Evolutionary conservation across 169 alveolate genomes (phyloP).

Genomic region (Plasmodium coatneyi): DNA sequence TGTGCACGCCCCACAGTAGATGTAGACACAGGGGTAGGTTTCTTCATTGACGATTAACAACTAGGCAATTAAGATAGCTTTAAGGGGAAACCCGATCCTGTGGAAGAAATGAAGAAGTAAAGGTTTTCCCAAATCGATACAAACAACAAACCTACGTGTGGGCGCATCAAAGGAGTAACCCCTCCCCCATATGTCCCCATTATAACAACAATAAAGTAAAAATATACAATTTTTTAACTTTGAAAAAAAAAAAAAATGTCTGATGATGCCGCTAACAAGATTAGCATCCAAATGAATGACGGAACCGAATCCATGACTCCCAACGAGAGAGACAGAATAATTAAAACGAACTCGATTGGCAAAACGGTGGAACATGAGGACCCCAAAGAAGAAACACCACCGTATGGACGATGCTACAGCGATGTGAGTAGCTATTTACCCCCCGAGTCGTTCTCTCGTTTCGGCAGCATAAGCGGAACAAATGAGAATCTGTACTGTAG

Average conservation of each 20-base stretch:
- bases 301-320: background rate
- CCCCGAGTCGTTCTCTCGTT: background rate
- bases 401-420: background rate
- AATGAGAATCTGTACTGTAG: background rate
- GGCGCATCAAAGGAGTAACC: background rate
- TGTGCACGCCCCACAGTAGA: background rate
- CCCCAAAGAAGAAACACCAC: background rate
- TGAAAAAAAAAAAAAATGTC: slow-evolving; percentile 20
- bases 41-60: background rate
- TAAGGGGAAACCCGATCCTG: background rate
- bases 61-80: background rate
- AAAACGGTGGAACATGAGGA: background rate
- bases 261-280: background rate
- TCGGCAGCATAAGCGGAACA: background rate
- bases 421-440: background rate
- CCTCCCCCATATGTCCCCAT: background rate
- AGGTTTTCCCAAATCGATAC: background rate
- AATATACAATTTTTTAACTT: background rate
- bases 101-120: background rate
- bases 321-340: background rate
- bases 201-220: background rate
- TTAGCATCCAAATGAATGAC: background rate
- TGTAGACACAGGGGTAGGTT: background rate
- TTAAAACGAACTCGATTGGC: background rate
- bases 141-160: background rate